Percentiles rank a stretch among this genome's conserved stretches.
Evolutionary conservation across 148 eudicot genomes (phyloP).

Genomic region (Bassia scoparia): DNA sequence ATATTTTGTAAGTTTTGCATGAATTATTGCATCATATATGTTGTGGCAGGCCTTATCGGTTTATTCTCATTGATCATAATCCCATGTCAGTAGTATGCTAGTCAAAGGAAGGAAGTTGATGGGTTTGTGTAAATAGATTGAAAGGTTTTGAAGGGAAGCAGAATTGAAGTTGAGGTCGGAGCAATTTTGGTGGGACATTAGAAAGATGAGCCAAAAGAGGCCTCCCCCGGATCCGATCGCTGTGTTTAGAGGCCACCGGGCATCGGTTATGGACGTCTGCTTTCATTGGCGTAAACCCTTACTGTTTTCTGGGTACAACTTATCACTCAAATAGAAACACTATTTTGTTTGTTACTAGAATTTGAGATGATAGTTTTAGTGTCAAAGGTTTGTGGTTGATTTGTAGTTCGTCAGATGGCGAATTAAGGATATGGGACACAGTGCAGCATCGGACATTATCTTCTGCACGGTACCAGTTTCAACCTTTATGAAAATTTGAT

Average conservation of each 20-base stretch:
- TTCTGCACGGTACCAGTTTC: conserved; percentile 56
- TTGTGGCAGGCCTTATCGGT: no score
- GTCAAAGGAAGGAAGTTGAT: no score
- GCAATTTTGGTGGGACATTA: not conserved
- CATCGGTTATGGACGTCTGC: conserved; percentile 77
- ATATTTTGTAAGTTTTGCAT: no score
- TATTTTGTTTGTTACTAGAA: conserved; percentile 7
- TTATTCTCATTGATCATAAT: no score
- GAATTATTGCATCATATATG: no score
- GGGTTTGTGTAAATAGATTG: not conserved
- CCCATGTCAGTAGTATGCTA: no score
- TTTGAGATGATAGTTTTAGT: not conserved
- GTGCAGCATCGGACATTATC: conserved; percentile 64
- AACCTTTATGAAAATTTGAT: not conserved
- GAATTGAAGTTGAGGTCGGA: not conserved
- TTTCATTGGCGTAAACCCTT: conserved; percentile 68
- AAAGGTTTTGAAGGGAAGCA: not conserved
- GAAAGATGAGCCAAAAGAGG: conserved; percentile 64
- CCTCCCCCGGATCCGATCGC: conserved; percentile 84
- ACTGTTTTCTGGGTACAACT: conserved; percentile 62
- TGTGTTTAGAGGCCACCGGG: conserved; percentile 91
- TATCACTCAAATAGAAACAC: not conserved
- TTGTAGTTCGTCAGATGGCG: conserved; percentile 80
- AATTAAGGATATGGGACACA: conserved; percentile 83
- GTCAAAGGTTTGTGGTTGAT: conserved; percentile 10